Percentiles rank a stretch among this genome's conserved stretches.
Conservation (phyloP, 2,329 filamentous ascomycete species). For the Pestalotiopsis sp. region DNA sequence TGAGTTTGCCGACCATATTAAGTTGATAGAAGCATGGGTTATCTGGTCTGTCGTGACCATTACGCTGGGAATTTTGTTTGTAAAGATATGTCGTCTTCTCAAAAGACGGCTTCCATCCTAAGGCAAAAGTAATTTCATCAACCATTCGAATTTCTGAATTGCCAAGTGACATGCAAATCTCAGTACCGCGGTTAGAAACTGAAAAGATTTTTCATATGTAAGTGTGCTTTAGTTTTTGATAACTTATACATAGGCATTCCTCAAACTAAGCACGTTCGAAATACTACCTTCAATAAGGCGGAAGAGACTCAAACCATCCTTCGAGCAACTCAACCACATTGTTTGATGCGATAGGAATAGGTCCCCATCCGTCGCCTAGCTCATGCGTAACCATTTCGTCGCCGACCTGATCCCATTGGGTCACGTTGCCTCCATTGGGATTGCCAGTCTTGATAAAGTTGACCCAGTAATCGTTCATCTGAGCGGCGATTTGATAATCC, state of each 20-base stretch:
- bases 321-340: background rate
- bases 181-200: too few species aligned
- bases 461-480: slow-evolving; percentile 21
- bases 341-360: background rate
- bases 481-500: slow-evolving; percentile 28
- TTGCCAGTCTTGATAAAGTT: slow-evolving; percentile 16
- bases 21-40: background rate
- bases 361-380: background rate
- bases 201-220: too few species aligned
- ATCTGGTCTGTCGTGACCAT: background rate
- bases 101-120: background rate
- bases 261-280: background rate
- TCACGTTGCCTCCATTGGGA: slow-evolving; percentile 11
- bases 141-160: background rate
- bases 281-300: background rate
- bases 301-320: background rate
- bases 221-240: too few species aligned
- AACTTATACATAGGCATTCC: background rate
- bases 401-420: background rate
- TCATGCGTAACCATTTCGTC: background rate
- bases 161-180: background rate
- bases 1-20: background rate
- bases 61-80: background rate
- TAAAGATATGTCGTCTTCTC: background rate
- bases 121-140: background rate